A percentile compares a stretch with the other conserved stretches of the same genome.
These are phyloP conservation scores for Dillenia turbinata DNA, from an alignment of 164 flowering plant genomes.

Conservation along the genomic window DNA sequence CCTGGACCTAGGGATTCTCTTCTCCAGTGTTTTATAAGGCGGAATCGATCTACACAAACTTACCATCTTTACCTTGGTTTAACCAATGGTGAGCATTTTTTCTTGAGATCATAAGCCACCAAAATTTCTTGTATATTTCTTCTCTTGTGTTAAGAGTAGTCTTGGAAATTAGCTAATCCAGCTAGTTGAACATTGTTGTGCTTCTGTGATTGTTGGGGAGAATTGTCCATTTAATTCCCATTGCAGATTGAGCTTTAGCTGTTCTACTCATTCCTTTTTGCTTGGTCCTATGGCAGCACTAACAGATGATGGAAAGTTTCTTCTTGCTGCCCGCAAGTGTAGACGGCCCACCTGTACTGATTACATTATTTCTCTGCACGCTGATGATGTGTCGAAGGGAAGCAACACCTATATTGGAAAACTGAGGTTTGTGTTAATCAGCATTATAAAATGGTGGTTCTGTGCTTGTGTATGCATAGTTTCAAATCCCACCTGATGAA, in stretches of 20 bases:
- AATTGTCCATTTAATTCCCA: neutral
- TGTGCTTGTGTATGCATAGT: neutral
- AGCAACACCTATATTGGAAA: slow-evolving; percentile 63
- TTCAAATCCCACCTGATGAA: neutral
- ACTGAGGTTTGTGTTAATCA: slow-evolving; percentile 42
- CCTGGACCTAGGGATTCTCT: slow-evolving; percentile 83
- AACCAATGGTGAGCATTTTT: slow-evolving; percentile 51
- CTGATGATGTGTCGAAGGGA: slow-evolving; percentile 61
- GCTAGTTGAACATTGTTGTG: too few species aligned
- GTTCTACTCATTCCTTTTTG: neutral
- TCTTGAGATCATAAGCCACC: neutral
- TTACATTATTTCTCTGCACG: slow-evolving; percentile 52
- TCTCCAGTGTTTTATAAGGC: slow-evolving; percentile 76
- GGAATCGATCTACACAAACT: slow-evolving; percentile 58
- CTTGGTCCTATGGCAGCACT: slow-evolving; percentile 36
- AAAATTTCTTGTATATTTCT: neutral
- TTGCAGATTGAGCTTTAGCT: neutral
- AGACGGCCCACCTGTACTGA: slow-evolving; percentile 66
- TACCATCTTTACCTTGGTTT: slow-evolving; percentile 68
- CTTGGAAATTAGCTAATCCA: too few species aligned
- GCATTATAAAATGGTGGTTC: neutral
- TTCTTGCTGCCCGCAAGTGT: slow-evolving; percentile 67
- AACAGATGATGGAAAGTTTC: slow-evolving; percentile 66
- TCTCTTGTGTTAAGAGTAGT: too few species aligned
- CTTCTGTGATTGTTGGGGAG: neutral